phyloP scores from a whole-genome alignment of 1,284 basidiomycete genomes.

The Moesziomyces sp. region DNA sequence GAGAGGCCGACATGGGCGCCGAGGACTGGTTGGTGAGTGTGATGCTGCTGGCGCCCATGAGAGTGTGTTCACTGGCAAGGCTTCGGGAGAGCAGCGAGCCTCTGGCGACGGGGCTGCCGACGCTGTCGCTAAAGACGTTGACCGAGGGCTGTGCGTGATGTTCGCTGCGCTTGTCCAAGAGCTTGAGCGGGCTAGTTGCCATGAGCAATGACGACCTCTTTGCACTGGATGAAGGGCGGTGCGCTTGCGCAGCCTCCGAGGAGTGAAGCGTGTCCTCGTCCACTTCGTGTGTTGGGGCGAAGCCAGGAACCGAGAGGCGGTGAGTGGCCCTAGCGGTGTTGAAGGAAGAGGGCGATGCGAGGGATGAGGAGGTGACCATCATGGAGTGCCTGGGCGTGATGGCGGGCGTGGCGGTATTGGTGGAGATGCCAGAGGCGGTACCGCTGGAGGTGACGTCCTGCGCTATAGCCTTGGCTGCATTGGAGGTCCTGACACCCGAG shows the following conservation, averaged over 20 bases:
- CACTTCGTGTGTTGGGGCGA: constrained; percentile 28
- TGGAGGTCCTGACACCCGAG: constrained; percentile 14
- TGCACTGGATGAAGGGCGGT: constrained; percentile 12
- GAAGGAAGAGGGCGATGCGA: constrained; percentile 12
- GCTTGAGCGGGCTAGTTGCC: constrained; percentile 47
- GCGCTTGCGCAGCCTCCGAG: constrained; percentile 8
- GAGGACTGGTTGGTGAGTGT: constrained; percentile 35
- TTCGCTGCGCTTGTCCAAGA: constrained; percentile 48
- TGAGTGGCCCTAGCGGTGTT: constrained; percentile 12
- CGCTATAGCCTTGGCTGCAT: constrained; percentile 4
- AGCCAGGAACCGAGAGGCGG: constrained; percentile 35
- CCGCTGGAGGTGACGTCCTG: not conserved
- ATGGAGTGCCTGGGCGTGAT: constrained; percentile 45
- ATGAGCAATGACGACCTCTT: constrained; percentile 30
- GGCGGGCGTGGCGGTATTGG: constrained; percentile 48
- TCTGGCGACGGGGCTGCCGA: constrained; percentile 39
- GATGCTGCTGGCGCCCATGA: constrained; percentile 51
- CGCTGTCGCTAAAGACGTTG: constrained; percentile 46
- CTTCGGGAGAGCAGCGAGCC: constrained; percentile 45
- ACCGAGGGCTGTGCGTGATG: constrained; percentile 51
- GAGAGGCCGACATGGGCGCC: not conserved
- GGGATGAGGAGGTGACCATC: constrained; percentile 11
- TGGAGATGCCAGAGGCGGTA: constrained; percentile 30
- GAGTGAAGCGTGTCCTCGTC: constrained; percentile 15
- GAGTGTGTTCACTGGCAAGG: constrained; percentile 52